These are phyloP conservation scores for Nyssa sinensis DNA, from an alignment of 148 eudicot genomes.

Conservation along the genomic window DNA sequence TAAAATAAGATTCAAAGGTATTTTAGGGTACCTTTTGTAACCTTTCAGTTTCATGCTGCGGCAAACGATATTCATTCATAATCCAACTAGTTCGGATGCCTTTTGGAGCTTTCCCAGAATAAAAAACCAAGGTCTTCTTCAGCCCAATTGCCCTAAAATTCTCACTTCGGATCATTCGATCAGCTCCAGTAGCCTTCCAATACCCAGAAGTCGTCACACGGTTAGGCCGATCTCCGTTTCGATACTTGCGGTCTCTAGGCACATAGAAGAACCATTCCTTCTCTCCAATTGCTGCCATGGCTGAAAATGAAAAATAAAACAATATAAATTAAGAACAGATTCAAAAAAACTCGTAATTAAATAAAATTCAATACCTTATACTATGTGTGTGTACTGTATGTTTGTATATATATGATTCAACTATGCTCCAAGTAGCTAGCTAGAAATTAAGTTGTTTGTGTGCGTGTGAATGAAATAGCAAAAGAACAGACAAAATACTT, in stretches of 20 bases:
- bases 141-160: constrained; percentile 60
- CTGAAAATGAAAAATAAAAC: constrained; percentile 30
- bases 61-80: constrained; percentile 92
- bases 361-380: neutral
- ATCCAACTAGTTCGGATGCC: constrained; percentile 92
- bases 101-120: constrained; percentile 88
- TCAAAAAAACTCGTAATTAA: neutral
- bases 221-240: constrained; percentile 89
- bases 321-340: neutral
- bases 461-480: no score
- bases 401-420: no score
- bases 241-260: constrained; percentile 82
- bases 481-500: no score
- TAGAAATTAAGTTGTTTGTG: no score
- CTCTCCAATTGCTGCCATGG: constrained; percentile 88
- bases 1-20: no score
- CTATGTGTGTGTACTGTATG: no score
- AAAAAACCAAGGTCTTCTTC: constrained; percentile 88
- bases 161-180: constrained; percentile 69
- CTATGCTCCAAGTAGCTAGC: no score
- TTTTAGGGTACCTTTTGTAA: constrained; percentile 60
- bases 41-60: constrained; percentile 84
- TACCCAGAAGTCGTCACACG: constrained; percentile 88
- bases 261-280: constrained; percentile 95
- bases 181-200: constrained; percentile 97